Evolutionary conservation across 1,284 basidiomycete species (phyloP), one percentile per base, ranked within the genome.

Genomic region (Cerioporus squamosus): DNA sequence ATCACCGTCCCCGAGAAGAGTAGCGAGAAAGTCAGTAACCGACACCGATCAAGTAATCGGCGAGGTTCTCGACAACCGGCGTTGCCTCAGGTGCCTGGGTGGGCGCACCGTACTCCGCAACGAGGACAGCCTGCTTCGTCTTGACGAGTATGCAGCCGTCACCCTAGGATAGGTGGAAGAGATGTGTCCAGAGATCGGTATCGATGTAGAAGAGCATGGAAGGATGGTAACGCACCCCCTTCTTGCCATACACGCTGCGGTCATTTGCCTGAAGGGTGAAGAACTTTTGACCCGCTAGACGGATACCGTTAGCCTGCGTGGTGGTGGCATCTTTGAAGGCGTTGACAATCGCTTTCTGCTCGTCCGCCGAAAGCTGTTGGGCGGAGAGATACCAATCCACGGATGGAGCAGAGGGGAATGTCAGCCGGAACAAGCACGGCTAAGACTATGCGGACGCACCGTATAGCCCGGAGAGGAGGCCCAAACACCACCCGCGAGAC

Each of bases 401-500:
- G 33, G 33, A 5, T 12, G 10, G 33, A 36, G 15, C 14, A 12
- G 33, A 36, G 9, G 33, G 29, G 29, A 10, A 7, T 29, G 29
- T 36, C 33, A 36, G 33, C 5, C 33, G 33, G 10, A 7, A 29
- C 5, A 5, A 12, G 5, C 33, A 17, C 15, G 12, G 5, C 14
- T 17, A 17, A 14, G 33, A 36, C 33, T 14, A 36, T 14, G 20
- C 38, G 12, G 5, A 53, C 89, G 73, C 73, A 97, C 94, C 31
- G 72, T 82, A 76, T 90, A 95, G n/a, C 87, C 91, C 9, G 82
- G 14, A 15, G 87, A 86, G 6, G 82, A 68, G 20, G 94, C 95
- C 96, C 96, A 98, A 24, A 96, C 82, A 60, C 96, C 95, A 50
- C 95, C 94, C 68, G 86, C 78, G 64, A 83, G 84, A 42, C 95